phyloP scores from a whole-genome alignment of 2,329 filamentous ascomycete species.

The Ceratocystis alfenasii region DNA sequence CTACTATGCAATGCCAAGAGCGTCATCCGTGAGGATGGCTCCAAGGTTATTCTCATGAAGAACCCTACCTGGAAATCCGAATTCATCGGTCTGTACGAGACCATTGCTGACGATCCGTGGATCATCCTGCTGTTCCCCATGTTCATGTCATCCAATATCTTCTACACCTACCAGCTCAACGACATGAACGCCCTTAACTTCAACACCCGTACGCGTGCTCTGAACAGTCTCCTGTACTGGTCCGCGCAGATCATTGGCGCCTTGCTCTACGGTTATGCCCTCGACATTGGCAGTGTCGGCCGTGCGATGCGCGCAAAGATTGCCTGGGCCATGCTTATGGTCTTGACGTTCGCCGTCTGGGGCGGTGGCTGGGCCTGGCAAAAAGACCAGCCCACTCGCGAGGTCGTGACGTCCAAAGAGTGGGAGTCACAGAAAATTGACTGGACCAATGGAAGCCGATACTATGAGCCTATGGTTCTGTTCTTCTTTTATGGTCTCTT shows the following conservation, averaged over 20 bases:
- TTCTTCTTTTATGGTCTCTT: conserved; percentile 87
- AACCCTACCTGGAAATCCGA: conserved; percentile 79
- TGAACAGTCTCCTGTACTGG: conserved; percentile 75
- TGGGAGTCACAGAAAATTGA: conserved; percentile 36
- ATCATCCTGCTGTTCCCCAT: conserved; percentile 56
- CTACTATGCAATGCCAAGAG: conserved; percentile 58
- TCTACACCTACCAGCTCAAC: conserved; percentile 47
- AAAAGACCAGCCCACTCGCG: conserved; percentile 44
- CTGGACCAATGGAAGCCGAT: conserved; percentile 52
- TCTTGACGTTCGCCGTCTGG: conserved; percentile 67
- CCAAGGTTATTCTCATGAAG: conserved; percentile 75
- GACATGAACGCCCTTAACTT: conserved; percentile 43
- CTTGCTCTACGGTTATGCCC: conserved; percentile 55
- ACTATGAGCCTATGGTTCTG: conserved; percentile 70
- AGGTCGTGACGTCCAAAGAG: conserved; percentile 26
- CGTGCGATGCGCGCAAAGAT: conserved; percentile 57
- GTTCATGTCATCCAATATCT: conserved; percentile 45
- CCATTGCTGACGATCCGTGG: conserved; percentile 56
- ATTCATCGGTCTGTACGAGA: conserved; percentile 62
- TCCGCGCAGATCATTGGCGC: conserved; percentile 66
- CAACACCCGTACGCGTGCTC: conserved; percentile 43
- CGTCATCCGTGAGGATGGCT: conserved; percentile 65
- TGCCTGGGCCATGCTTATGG: conserved; percentile 49
- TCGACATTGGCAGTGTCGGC: conserved; percentile 49
- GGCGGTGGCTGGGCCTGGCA: conserved; percentile 73